phyloP scores from a whole-genome alignment of 2,329 filamentous ascomycete species.

The Claviceps citrina region DNA sequence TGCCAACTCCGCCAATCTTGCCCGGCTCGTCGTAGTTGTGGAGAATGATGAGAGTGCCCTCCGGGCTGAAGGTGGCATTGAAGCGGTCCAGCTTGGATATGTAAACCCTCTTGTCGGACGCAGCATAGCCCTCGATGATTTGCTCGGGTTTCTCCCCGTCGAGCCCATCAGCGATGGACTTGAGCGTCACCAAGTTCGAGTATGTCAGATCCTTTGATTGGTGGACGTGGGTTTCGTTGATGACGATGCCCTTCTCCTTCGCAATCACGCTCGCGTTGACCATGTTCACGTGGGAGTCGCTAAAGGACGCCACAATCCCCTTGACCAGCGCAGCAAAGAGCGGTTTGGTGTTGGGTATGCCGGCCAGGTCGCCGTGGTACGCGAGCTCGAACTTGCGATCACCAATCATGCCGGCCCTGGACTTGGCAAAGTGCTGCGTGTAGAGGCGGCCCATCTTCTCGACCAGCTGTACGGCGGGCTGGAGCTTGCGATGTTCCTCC shows the following conservation, averaged over 20 bases:
- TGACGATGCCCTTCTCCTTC: slow-evolving; percentile 59
- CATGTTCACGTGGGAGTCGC: slow-evolving; percentile 59
- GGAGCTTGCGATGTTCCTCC: slow-evolving; percentile 62
- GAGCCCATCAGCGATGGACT: slow-evolving; percentile 29
- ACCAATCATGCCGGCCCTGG: slow-evolving; percentile 31
- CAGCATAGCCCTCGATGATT: slow-evolving; percentile 49
- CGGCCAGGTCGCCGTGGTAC: slow-evolving; percentile 61
- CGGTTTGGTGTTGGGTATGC: slow-evolving; percentile 59
- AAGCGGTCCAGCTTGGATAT: slow-evolving; percentile 64
- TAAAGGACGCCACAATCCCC: slow-evolving; percentile 55
- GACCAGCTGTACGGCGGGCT: slow-evolving; percentile 60
- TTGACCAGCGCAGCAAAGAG: slow-evolving; percentile 68
- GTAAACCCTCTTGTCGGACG: slow-evolving; percentile 43
- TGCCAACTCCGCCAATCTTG: slow-evolving; percentile 69
- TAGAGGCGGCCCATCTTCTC: slow-evolving; percentile 70
- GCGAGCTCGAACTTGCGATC: slow-evolving; percentile 59
- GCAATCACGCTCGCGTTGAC: slow-evolving; percentile 67
- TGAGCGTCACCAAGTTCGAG: slow-evolving; percentile 54
- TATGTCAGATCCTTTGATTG: slow-evolving; percentile 49
- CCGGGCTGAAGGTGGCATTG: slow-evolving; percentile 55
- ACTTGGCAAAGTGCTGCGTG: slow-evolving; percentile 53
- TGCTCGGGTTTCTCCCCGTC: slow-evolving; percentile 18
- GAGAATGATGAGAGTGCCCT: slow-evolving; percentile 61
- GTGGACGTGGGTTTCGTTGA: slow-evolving; percentile 56
- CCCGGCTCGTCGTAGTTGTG: slow-evolving; percentile 70